These are phyloP conservation scores for Nyssa sinensis DNA, from an alignment of 148 eudicot species.

Conservation along the genomic window DNA sequence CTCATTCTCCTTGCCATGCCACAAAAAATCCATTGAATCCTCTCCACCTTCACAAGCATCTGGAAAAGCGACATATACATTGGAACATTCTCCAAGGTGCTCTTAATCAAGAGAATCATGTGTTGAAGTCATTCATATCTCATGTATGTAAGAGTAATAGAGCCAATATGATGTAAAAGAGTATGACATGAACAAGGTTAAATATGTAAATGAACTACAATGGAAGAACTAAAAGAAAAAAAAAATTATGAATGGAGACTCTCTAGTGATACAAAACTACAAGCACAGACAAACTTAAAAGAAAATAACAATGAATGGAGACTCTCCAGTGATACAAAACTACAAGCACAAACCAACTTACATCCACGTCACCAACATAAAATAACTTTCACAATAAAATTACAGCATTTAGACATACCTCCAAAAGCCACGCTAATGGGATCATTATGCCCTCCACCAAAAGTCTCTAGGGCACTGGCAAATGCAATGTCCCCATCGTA, in stretches of 20 bases:
- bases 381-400: not conserved
- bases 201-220: not conserved
- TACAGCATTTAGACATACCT: constrained; percentile 44
- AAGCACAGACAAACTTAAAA: not conserved
- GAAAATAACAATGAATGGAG: not conserved
- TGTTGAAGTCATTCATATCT: not conserved
- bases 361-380: not conserved
- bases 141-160: too few relatives aligned
- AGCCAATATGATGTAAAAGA: too few relatives aligned
- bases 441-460: constrained; percentile 99
- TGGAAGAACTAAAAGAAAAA: not conserved
- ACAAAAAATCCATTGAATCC: too few relatives aligned
- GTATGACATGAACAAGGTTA: too few relatives aligned
- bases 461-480: constrained; percentile 90
- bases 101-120: too few relatives aligned
- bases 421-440: constrained; percentile 99
- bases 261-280: not conserved
- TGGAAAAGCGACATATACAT: too few relatives aligned
- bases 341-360: not conserved
- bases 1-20: too few relatives aligned
- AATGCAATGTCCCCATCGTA: constrained; percentile 98
- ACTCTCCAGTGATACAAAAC: not conserved
- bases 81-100: too few relatives aligned
- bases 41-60: too few relatives aligned
- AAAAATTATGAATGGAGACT: not conserved